Base-by-base conservation (phyloP, 306 rosid genomes). In the Castanopsis chinensis region DNA sequence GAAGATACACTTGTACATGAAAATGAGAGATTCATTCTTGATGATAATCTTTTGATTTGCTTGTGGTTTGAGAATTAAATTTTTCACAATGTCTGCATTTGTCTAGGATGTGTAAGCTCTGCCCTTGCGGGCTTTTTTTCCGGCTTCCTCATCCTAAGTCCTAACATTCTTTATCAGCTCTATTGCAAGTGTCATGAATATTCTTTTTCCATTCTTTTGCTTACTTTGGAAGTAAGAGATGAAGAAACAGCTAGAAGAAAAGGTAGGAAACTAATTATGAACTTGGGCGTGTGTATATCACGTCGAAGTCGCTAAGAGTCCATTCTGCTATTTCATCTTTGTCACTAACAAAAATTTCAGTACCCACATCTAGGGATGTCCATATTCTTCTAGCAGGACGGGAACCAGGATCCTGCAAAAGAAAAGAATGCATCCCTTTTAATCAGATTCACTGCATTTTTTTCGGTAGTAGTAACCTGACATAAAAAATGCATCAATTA, bases 321-420 rank as follows among this genome's bases (percentile, higher is more conserved):
- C 97, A 93, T 76, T 93, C 96, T 76, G 94, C 97, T 5, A 84
- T 88, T 87, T 89, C 94, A 70, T 88, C 91, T 79, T 80, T 82
- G 80, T 83, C 77, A 55, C 93, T 91, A 9, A 88, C 86, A 77
- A 83, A 93, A 76, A 93, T 88, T 85, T 93, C 97, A 19, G 94
- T 87, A 7, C 98, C 97, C 3, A 82, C 78, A 81, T 93, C 98
- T 43, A 90, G 76, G 3, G 98, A 93, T 19, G 88, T 85, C 93
- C 97, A 90, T 78, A 90, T 73, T 80, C 97, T 93, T 82, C 81
- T 84, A 0, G 98, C 92, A 19, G 98, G 87, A 73, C 78, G 23
- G 14, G 86, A 85, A 17, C 88, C 92, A 1, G 94, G 98, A 58
- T 91, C 95, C 95, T 91, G 82, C 71, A 80, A 19, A 64, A 83